A percentile compares a stretch with the other conserved stretches of the same genome.
These are phyloP conservation scores for Gaertneriomyces semiglobifer DNA, from an alignment of 192 early-diverging fungal genomes.

Conservation along the genomic window DNA sequence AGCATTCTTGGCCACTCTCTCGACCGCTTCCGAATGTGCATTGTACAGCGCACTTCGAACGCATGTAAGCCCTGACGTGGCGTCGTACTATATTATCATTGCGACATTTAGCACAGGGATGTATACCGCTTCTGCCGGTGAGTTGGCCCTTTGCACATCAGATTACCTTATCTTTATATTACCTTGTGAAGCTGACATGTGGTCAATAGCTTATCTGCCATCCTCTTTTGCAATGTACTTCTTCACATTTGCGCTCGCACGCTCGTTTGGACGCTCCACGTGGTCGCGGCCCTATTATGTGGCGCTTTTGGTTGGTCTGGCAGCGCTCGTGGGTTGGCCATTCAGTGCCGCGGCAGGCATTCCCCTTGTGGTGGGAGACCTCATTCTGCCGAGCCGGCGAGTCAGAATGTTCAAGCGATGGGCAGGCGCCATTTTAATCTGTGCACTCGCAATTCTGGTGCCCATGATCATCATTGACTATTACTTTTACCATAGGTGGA, in stretches of 20 bases:
- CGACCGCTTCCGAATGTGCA: slow-evolving; percentile 63
- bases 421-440: slow-evolving; percentile 6
- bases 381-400: slow-evolving; percentile 46
- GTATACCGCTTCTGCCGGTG: slow-evolving; percentile 77
- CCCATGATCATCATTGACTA: slow-evolving; percentile 70
- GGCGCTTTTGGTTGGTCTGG: slow-evolving; percentile 60
- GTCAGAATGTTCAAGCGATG: slow-evolving; percentile 14
- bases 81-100: slow-evolving; percentile 61
- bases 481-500: slow-evolving; percentile 66
- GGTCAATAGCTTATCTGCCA: slow-evolving; percentile 68
- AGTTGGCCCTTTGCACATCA: neutral
- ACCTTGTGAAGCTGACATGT: too few species aligned
- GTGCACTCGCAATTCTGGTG: slow-evolving; percentile 39
- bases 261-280: slow-evolving; percentile 57
- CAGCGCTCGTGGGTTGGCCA: slow-evolving; percentile 80
- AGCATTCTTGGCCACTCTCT: slow-evolving; percentile 56
- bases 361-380: slow-evolving; percentile 73
- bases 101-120: slow-evolving; percentile 76
- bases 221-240: slow-evolving; percentile 90
- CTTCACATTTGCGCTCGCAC: slow-evolving; percentile 70
- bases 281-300: slow-evolving; percentile 51
- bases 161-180: too few species aligned
- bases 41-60: slow-evolving; percentile 65
- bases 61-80: slow-evolving; percentile 62
- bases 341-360: slow-evolving; percentile 70